phyloP scores from a whole-genome alignment of 805 yeast genomes.

The Wickerhamiella allomyrinae region DNA sequence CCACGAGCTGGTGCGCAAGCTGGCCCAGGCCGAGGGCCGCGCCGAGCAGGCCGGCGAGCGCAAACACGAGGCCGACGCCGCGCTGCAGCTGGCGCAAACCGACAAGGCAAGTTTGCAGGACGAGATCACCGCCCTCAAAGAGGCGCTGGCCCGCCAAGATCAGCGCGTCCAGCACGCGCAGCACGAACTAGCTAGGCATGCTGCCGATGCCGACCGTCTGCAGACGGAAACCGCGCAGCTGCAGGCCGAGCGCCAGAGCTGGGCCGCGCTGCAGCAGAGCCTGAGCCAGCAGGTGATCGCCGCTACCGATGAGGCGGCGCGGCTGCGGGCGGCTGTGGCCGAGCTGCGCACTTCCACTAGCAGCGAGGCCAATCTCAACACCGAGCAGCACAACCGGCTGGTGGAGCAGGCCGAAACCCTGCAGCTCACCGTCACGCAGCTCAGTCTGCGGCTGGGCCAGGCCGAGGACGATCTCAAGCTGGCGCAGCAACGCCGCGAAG shows the following conservation, averaged over 20 bases:
- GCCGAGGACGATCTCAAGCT: conserved; percentile 39
- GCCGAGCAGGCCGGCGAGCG: conserved; percentile 41
- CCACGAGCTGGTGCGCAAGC: conserved; percentile 34
- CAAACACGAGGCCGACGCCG: conserved; percentile 28
- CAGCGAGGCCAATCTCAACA: conserved; percentile 23
- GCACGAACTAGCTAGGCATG: background rate
- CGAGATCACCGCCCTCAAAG: background rate
- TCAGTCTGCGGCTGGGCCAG: conserved; percentile 35
- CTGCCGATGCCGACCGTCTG: background rate
- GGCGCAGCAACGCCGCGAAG: conserved; percentile 38
- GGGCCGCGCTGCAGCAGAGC: background rate
- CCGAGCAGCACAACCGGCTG: conserved; percentile 37
- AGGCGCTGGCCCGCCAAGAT: background rate
- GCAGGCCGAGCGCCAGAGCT: background rate
- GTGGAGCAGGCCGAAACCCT: conserved; percentile 36
- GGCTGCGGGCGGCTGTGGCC: conserved; percentile 41
- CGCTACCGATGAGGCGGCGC: conserved; percentile 34
- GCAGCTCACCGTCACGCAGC: conserved; percentile 31
- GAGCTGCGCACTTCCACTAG: conserved; percentile 37
- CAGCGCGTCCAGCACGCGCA: background rate
- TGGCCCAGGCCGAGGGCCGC: conserved; percentile 43
- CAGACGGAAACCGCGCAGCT: background rate
- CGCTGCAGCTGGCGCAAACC: conserved; percentile 28
- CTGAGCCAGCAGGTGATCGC: background rate
- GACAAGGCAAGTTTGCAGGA: conserved; percentile 27